These are phyloP conservation scores for Aureobasidium melanogenum DNA, from an alignment of 2,329 filamentous ascomycete species.

Conservation along the genomic window DNA sequence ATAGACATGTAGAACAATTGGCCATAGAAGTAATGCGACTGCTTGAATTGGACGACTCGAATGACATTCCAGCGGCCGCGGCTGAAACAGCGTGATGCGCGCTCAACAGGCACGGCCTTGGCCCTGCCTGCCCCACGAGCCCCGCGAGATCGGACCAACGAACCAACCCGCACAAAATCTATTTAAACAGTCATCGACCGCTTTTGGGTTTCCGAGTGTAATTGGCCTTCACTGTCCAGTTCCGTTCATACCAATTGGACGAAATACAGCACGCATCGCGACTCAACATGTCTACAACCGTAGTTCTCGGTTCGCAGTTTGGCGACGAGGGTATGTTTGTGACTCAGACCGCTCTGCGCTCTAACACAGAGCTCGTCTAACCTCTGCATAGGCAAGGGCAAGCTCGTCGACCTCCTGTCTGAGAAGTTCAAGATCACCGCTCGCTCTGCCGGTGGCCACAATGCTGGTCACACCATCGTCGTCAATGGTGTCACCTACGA, in stretches of 20 bases:
- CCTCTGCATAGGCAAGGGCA: conserved; percentile 37
- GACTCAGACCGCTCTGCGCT: conserved; percentile 1
- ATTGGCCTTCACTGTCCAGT: conserved; percentile 13
- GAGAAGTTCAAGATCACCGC: conserved; percentile 47
- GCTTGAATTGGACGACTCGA: neutral
- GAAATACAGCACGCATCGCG: neutral
- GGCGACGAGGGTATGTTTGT: conserved; percentile 41
- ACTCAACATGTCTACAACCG: conserved; percentile 36
- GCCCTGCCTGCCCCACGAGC: neutral
- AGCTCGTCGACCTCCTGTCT: conserved; percentile 43
- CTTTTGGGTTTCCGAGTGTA: conserved; percentile 1
- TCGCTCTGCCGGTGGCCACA: conserved; percentile 52
- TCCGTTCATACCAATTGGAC: conserved; percentile 11
- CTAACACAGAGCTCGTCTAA: neutral
- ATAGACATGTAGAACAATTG: neutral
- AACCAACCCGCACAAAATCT: neutral
- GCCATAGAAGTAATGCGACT: neutral
- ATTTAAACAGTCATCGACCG: neutral
- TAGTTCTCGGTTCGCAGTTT: conserved; percentile 53
- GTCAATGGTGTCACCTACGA: conserved; percentile 40
- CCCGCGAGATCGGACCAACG: conserved; percentile 1
- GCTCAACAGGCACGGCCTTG: neutral
- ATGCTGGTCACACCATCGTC: conserved; percentile 44
- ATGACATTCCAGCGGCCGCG: neutral
- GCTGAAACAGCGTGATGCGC: neutral